phyloP scores from a whole-genome alignment of 768 basidiomycete genomes.

The Leucosporidium creatinivorum region DNA sequence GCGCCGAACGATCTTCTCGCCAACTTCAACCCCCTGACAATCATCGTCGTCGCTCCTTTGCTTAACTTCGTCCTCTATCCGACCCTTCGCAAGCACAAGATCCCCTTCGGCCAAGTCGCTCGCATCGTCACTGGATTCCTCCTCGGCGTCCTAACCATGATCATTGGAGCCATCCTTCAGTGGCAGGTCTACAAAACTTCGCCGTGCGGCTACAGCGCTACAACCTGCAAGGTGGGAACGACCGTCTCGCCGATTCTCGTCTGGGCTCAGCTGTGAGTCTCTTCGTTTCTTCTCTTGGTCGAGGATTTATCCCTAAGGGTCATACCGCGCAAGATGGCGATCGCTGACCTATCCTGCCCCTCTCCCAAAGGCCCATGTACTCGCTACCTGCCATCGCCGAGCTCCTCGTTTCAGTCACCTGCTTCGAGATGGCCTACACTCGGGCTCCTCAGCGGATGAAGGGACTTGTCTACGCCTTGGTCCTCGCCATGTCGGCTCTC shows the following conservation, averaged over 20 bases:
- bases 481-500: constrained; percentile 20
- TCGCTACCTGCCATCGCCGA: constrained; percentile 42
- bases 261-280: constrained; percentile 31
- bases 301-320: too few species aligned
- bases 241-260: constrained; percentile 35
- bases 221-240: constrained; percentile 31
- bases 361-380: constrained; percentile 46
- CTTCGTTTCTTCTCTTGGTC: too few species aligned
- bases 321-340: too few species aligned
- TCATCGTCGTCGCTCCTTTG: constrained; percentile 38
- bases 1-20: constrained; percentile 37
- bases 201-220: constrained; percentile 36
- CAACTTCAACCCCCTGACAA: constrained; percentile 15
- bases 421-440: background rate
- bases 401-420: constrained; percentile 53
- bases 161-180: background rate
- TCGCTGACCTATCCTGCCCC: too few species aligned
- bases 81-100: background rate
- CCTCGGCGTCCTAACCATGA: background rate
- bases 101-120: background rate
- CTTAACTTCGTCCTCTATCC: constrained; percentile 36
- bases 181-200: constrained; percentile 11
- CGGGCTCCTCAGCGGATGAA: constrained; percentile 37
- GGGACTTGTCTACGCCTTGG: constrained; percentile 66
- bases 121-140: background rate